Conservation (phyloP, 2,329 filamentous ascomycete genomes). For the Ramularia endophylla region DNA sequence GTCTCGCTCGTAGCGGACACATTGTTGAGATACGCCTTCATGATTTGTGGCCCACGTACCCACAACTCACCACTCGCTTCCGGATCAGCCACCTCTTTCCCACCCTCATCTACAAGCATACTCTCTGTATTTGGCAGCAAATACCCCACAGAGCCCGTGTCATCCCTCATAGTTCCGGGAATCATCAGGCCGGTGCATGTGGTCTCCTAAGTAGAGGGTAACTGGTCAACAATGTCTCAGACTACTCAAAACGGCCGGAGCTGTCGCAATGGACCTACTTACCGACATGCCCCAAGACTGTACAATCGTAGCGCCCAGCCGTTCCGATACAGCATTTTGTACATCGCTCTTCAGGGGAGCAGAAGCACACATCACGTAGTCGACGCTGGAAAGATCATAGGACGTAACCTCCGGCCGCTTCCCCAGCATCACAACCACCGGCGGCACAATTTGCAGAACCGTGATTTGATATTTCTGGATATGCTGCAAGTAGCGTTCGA, state of each 20-base stretch:
- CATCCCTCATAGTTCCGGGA: no score
- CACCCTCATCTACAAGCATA: slow-evolving; percentile 59
- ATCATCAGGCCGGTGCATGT: no score
- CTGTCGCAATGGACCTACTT: no score
- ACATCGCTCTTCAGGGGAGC: slow-evolving; percentile 8
- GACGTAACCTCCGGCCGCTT: slow-evolving; percentile 64
- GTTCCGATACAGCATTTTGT: slow-evolving; percentile 8
- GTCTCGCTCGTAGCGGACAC: slow-evolving; percentile 60
- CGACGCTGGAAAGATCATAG: no score
- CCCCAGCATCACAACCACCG: slow-evolving; percentile 65
- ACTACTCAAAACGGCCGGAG: no score
- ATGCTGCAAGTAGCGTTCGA: slow-evolving; percentile 62
- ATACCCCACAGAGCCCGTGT: no score
- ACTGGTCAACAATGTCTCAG: no score
- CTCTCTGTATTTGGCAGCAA: slow-evolving; percentile 63
- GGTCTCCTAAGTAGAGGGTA: no score
- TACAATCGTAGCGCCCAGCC: slow-evolving; percentile 7
- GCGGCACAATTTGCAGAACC: slow-evolving; percentile 62
- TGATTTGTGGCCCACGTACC: slow-evolving; percentile 64
- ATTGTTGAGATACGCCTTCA: slow-evolving; percentile 72
- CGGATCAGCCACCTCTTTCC: slow-evolving; percentile 44
- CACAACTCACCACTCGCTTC: slow-evolving; percentile 66
- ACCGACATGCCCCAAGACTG: slow-evolving; percentile 9
- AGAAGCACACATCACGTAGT: no score
- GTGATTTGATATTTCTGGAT: slow-evolving; percentile 65